Percentiles rank a stretch among this genome's conserved stretches.
These are phyloP conservation scores for Chlamydomonas sphaeroides DNA, from an alignment of 139 green algal genomes.

Conservation along the genomic window DNA sequence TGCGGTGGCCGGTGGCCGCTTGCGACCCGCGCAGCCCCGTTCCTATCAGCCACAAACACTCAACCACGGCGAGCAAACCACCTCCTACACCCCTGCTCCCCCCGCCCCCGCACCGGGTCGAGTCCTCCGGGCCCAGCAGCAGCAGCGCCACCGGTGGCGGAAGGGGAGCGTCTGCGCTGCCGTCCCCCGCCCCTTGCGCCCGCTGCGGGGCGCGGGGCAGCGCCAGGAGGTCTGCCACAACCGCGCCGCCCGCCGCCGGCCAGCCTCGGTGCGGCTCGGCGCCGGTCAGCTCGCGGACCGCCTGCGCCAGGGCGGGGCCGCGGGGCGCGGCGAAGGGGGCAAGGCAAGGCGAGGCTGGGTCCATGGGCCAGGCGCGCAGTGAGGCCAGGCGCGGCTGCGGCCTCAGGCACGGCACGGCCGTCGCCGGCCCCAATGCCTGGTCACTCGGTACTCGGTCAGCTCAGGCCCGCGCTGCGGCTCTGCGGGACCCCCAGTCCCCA, in stretches of 20 bases:
- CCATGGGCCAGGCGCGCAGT: background rate
- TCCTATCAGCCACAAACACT: too few relatives aligned
- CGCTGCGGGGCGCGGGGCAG: background rate
- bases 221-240: slow-evolving; percentile 21
- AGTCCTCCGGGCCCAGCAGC: background rate
- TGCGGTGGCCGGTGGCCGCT: too few relatives aligned
- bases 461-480: too few relatives aligned
- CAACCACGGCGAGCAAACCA: too few relatives aligned
- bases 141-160: slow-evolving; percentile 11
- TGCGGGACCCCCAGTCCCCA: too few relatives aligned
- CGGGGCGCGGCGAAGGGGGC: background rate
- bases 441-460: too few relatives aligned
- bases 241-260: background rate
- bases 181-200: too few relatives aligned
- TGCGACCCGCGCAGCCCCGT: too few relatives aligned
- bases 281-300: background rate
- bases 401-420: background rate
- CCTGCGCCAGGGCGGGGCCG: background rate
- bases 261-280: background rate
- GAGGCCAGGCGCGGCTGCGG: background rate
- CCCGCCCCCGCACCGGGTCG: background rate
- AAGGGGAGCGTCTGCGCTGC: background rate
- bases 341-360: background rate
- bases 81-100: too few relatives aligned
- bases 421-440: background rate